Evolutionary conservation across 1,284 basidiomycete species (phyloP).

Genomic region (Hypsizygus ulmarius): DNA sequence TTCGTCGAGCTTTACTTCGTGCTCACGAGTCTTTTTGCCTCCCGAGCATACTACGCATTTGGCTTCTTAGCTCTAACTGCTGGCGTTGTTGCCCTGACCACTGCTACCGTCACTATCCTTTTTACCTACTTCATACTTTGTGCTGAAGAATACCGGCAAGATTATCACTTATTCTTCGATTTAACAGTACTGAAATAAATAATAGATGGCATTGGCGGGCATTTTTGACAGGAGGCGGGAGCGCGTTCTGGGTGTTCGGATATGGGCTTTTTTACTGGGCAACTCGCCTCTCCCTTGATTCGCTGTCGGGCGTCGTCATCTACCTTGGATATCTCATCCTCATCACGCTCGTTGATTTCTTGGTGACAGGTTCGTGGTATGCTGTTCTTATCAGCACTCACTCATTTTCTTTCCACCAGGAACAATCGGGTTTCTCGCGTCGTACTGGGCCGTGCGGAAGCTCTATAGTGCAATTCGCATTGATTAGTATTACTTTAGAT

Average conservation of each 20-base stretch:
- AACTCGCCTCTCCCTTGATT: constrained; percentile 80
- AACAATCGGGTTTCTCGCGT: constrained; percentile 84
- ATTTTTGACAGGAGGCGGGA: constrained; percentile 93
- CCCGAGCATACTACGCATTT: constrained; percentile 92
- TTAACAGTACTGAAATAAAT: not conserved
- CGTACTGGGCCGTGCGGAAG: constrained; percentile 82
- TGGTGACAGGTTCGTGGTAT: constrained; percentile 70
- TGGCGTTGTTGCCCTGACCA: constrained; percentile 80
- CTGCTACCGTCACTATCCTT: constrained; percentile 87
- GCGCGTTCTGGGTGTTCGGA: constrained; percentile 87
- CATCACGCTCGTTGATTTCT: constrained; percentile 81
- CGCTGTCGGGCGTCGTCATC: constrained; percentile 79
- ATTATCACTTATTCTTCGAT: not conserved
- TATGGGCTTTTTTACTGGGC: constrained; percentile 90
- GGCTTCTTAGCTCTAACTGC: constrained; percentile 93
- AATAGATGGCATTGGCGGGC: constrained; percentile 94
- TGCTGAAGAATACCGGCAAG: constrained; percentile 89
- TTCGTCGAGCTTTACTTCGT: constrained; percentile 97
- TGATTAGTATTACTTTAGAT: constrained; percentile 41
- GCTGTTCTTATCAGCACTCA: not conserved
- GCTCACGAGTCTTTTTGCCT: constrained; percentile 90
- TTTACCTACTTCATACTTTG: constrained; percentile 94
- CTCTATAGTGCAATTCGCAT: constrained; percentile 80
- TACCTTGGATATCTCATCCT: constrained; percentile 93
- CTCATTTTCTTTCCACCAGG: constrained; percentile 38